Percentiles rank a stretch among this genome's conserved stretches.
Evolutionary conservation across 495 filamentous ascomycete genomes (phyloP).

Genomic region (Extremus antarcticus): DNA sequence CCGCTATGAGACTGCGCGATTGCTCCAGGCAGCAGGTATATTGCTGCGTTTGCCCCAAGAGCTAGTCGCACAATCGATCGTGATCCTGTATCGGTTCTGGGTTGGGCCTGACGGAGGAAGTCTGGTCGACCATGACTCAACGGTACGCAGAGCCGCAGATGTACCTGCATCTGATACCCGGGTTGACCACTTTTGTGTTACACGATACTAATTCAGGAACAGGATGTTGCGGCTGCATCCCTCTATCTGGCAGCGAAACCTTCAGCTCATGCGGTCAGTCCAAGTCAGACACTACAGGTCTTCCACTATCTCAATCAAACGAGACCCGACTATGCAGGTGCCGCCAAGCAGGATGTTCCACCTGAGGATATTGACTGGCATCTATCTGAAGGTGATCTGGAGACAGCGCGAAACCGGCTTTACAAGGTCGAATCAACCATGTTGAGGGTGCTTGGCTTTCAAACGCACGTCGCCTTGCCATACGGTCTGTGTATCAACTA

Average conservation of each 20-base stretch:
- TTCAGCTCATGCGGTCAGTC: constrained; percentile 61
- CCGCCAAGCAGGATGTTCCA: constrained; percentile 26
- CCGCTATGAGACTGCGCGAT: constrained; percentile 54
- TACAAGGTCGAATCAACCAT: constrained; percentile 63
- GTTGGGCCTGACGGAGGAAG: constrained; percentile 56
- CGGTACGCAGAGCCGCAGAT: constrained; percentile 30
- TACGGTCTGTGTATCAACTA: constrained; percentile 88
- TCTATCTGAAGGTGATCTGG: constrained; percentile 63
- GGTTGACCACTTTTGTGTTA: neutral
- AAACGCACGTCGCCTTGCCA: constrained; percentile 72
- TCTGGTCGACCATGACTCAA: constrained; percentile 43
- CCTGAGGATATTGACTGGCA: constrained; percentile 47
- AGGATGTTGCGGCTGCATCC: constrained; percentile 73
- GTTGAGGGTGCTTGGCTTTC: constrained; percentile 64
- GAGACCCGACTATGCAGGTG: neutral
- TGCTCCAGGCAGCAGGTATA: constrained; percentile 82
- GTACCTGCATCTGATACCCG: neutral
- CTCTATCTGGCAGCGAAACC: constrained; percentile 80
- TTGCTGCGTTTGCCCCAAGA: constrained; percentile 80
- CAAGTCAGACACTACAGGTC: constrained; percentile 70
- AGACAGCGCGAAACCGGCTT: constrained; percentile 47
- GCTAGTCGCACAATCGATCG: constrained; percentile 74
- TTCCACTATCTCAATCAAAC: constrained; percentile 3
- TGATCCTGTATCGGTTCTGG: constrained; percentile 86
- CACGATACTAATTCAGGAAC: constrained; percentile 3